Evolutionary conservation across 495 filamentous ascomycete species (phyloP), one percentile per base, ranked within the genome.

Genomic region (Penicillium crystallinum): DNA sequence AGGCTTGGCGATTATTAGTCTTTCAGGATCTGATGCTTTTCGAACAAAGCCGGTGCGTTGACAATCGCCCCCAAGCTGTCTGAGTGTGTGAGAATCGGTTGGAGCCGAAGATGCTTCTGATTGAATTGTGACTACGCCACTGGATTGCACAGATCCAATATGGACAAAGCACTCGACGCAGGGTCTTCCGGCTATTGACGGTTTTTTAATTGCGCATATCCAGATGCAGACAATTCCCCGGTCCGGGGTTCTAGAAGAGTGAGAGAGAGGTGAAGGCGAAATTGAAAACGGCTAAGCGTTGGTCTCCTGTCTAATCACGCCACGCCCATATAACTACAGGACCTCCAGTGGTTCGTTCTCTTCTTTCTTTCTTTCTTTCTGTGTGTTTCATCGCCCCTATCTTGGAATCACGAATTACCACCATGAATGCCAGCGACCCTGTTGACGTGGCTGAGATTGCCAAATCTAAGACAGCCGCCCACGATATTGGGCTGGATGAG

Each of bases 351-450:
- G 22, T 38, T 48, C 19, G 19, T 31, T 52, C 19, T 25, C 35
- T 44, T 35, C 12, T 33, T 46, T 25, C 18, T 46, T 21, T 22
- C 36, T 44, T 38, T 40, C 14, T 48, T 27, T 31, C 42, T 35
- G 21, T 55, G 49, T 19, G 45, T 44, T 19, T 23, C 47, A 37
- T n/a, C 23, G 33, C 27, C 5, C 39, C 18, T 30, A n/a, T 47
- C 18, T 31, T 34, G 29, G 22, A 30, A 27, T 29, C 17, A 31
- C 29, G 9, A 35, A 43, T 4, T 9, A 15, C 35, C 54, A 61
- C 39, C 23, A 72, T 72, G 68, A 68, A 69, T 43, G 43, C 56
- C 19, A 65, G 63, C 31, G 63, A 72, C 36, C 58, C 66, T 1
- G 48, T 55, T 35, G 68, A 72, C 15, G 42, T 65, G 38, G 56